A percentile compares a stretch with the other conserved stretches of the same genome.
Conservation (phyloP, 352 stramenopile species). For the Pythium phragmitis region DNA sequence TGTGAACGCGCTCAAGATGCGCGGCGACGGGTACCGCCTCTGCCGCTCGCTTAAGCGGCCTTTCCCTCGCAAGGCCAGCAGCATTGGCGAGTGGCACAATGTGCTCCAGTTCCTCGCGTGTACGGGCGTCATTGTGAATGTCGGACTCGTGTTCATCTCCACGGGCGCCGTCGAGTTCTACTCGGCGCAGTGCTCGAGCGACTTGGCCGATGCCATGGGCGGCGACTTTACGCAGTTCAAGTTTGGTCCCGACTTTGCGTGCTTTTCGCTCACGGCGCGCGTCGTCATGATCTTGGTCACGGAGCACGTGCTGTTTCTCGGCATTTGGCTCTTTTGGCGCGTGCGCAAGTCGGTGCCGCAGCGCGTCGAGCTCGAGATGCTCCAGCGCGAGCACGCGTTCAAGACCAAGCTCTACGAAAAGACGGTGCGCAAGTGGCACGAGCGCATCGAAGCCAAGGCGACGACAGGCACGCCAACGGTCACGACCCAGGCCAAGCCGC, state of each 20-base stretch:
- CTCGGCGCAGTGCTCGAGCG: conserved; percentile 43
- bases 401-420: conserved; percentile 71
- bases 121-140: conserved; percentile 73
- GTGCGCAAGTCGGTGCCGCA: conserved; percentile 58
- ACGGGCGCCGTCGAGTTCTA: conserved; percentile 79
- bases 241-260: conserved; percentile 75
- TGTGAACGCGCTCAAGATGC: conserved; percentile 80
- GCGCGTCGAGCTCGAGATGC: conserved; percentile 59
- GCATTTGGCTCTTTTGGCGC: conserved; percentile 74
- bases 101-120: conserved; percentile 70
- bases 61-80: conserved; percentile 66
- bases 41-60: conserved; percentile 72
- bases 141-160: conserved; percentile 76
- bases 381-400: conserved; percentile 71
- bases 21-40: conserved; percentile 70
- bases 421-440: conserved; percentile 23
- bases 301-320: conserved; percentile 58
- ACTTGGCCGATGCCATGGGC: conserved; percentile 55
- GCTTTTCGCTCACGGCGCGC: conserved; percentile 71
- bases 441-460: conserved; percentile 1
- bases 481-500: neutral
- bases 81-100: conserved; percentile 72
- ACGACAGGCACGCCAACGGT: neutral
- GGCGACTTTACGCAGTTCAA: conserved; percentile 60
- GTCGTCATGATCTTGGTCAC: conserved; percentile 81